These are phyloP conservation scores for Fusarium brevicatenulatum DNA, from an alignment of 2,329 filamentous ascomycete genomes.

Conservation along the genomic window DNA sequence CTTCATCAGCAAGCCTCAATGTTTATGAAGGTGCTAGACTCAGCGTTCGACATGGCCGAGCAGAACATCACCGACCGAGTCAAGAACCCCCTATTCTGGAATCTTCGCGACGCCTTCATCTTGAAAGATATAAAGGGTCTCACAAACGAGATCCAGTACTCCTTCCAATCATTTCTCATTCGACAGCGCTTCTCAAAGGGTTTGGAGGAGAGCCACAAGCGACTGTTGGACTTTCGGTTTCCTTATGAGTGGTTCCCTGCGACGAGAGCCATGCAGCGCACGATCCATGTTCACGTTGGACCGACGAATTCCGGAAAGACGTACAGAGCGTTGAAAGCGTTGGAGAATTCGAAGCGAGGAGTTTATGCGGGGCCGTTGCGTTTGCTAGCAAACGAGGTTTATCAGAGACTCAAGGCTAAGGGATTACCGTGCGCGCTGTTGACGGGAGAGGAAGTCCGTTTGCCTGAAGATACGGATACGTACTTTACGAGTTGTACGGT, in stretches of 20 bases:
- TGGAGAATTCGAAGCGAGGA: slow-evolving; percentile 79
- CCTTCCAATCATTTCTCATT: slow-evolving; percentile 74
- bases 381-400: slow-evolving; percentile 94
- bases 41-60: slow-evolving; percentile 58
- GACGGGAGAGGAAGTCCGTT: slow-evolving; percentile 88
- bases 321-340: slow-evolving; percentile 86
- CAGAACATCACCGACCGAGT: slow-evolving; percentile 50
- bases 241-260: slow-evolving; percentile 93
- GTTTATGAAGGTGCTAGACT: slow-evolving; percentile 58
- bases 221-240: slow-evolving; percentile 83
- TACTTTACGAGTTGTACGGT: slow-evolving; percentile 89
- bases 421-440: slow-evolving; percentile 81
- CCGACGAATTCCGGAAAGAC: slow-evolving; percentile 99
- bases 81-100: slow-evolving; percentile 66
- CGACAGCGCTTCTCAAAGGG: slow-evolving; percentile 65
- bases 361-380: slow-evolving; percentile 92
- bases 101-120: slow-evolving; percentile 69
- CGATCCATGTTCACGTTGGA: slow-evolving; percentile 91
- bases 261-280: slow-evolving; percentile 82
- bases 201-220: slow-evolving; percentile 68
- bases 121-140: slow-evolving; percentile 62
- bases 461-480: slow-evolving; percentile 67
- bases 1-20: slow-evolving; percentile 56
- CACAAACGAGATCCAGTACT: slow-evolving; percentile 68
- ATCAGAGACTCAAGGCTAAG: slow-evolving; percentile 82